Base-by-base conservation (phyloP, 2,329 filamentous ascomycete genomes). In the Pyricularia pennisetigena region DNA sequence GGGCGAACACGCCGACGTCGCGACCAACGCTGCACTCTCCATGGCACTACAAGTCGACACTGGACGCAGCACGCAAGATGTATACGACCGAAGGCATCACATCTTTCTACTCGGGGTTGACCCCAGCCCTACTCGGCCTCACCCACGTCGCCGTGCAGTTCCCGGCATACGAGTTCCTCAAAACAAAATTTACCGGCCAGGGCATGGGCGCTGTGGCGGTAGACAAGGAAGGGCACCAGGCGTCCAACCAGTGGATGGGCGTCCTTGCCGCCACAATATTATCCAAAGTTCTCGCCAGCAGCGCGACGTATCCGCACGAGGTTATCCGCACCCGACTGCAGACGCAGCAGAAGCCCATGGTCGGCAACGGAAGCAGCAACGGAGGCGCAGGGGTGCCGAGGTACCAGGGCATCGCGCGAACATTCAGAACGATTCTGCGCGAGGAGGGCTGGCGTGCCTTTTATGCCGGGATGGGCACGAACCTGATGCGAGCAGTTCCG, bases 101-200 rank as follows among this genome's bases (percentile, higher is more conserved):
- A 5, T 94, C 94, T 0, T 99, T 99, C 76, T 99, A 99, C 79
- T 97, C 95, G 0, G 95, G 95, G 12, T 86, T 99, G 41, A 93
- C 93, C 0, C 95, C 95, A 0, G 95, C 95, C 0, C 85, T 99
- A 7, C 86, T 99, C 4, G 95, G 95, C 7, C 84, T 99, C 67
- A 92, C 93, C 0, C 95, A 99, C 76, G 95, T 99, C 57, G 95
- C 95, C 24, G 95, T 99, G 24, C 95, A 99, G 76, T 98, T 99
- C 73, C 95, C 95, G 0, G 87, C 95, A 0, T 99, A 99, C 75
- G 95, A 99, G 78, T 97, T 88, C 75, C 85, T 99, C 76, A 97
- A 97, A 80, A 92, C 88, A 74, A 88, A 86, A 69, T 97, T 99
- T 74, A 98, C 94, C 0, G 95, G 95, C 1, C 85, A 92, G 69